Conservation (phyloP, 208 protist genomes). For the Wallacemonas rigidus region DNA sequence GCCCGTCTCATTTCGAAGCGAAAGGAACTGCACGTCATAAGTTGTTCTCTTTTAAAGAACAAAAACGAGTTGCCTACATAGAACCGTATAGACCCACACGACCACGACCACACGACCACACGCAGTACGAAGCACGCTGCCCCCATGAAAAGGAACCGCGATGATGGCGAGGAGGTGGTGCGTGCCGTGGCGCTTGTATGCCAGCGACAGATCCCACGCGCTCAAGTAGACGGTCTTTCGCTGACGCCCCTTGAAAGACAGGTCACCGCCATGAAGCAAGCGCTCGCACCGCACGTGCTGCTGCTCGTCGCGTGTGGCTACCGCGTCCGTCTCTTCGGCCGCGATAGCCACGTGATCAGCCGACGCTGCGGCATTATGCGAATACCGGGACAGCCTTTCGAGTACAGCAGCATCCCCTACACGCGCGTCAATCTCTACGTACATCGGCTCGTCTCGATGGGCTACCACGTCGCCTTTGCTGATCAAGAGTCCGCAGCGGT, state of each 20-base stretch:
- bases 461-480: constrained; percentile 88
- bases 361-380: constrained; percentile 87
- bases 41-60: no score
- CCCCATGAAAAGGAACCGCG: constrained; percentile 49
- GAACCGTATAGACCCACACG: neutral
- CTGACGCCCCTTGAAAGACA: constrained; percentile 87
- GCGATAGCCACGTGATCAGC: constrained; percentile 82
- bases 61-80: no score
- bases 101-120: neutral
- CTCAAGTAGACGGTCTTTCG: constrained; percentile 34
- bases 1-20: no score
- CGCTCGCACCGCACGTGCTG: constrained; percentile 56
- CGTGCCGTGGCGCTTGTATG: constrained; percentile 72
- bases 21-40: no score
- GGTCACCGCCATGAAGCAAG: constrained; percentile 65
- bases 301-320: constrained; percentile 90
- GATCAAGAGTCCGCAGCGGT: constrained; percentile 87
- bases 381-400: constrained; percentile 77
- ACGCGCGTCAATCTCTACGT: constrained; percentile 79
- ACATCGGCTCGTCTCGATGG: constrained; percentile 85
- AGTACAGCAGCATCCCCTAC: constrained; percentile 86
- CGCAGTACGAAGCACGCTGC: neutral
- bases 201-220: constrained; percentile 26
- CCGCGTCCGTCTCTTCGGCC: constrained; percentile 81
- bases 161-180: constrained; percentile 38